phyloP scores from a whole-genome alignment of 345 rosid species.

The Cardamine resedifolia region DNA sequence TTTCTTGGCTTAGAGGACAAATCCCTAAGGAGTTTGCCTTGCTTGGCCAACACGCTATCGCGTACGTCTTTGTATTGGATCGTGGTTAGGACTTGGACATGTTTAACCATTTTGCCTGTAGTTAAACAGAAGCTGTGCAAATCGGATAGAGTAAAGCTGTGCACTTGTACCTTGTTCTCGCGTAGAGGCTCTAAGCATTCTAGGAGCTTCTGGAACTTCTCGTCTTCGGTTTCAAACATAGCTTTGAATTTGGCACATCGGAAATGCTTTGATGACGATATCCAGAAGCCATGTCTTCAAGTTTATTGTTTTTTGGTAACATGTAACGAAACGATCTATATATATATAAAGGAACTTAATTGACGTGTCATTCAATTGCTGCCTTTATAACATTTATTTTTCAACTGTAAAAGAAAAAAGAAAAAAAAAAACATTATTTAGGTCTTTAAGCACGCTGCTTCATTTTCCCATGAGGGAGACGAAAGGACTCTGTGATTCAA shows the following conservation, averaged over 20 bases:
- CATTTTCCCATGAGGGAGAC: background rate
- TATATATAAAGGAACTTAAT: background rate
- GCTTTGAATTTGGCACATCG: background rate
- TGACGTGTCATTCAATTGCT: background rate
- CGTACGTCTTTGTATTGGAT: conserved; percentile 25
- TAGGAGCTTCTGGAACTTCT: background rate
- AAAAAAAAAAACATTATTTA: background rate
- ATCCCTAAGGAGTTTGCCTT: conserved; percentile 11
- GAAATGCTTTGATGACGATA: conserved; percentile 1
- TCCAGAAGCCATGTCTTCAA: background rate
- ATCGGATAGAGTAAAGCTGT: background rate
- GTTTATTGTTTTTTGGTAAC: background rate
- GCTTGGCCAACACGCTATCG: background rate
- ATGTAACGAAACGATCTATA: background rate
- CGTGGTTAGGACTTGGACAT: conserved; percentile 20
- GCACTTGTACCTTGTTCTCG: background rate
- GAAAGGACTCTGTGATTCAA: background rate
- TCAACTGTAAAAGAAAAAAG: background rate
- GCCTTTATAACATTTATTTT: too few species aligned
- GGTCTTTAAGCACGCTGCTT: conserved; percentile 9
- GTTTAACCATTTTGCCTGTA: background rate
- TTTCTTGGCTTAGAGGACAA: conserved; percentile 4
- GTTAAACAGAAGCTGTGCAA: background rate
- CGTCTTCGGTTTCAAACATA: background rate
- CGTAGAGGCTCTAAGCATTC: background rate